Base-by-base conservation (phyloP, 129 eudicot species). In the Artemisia argyi region DNA sequence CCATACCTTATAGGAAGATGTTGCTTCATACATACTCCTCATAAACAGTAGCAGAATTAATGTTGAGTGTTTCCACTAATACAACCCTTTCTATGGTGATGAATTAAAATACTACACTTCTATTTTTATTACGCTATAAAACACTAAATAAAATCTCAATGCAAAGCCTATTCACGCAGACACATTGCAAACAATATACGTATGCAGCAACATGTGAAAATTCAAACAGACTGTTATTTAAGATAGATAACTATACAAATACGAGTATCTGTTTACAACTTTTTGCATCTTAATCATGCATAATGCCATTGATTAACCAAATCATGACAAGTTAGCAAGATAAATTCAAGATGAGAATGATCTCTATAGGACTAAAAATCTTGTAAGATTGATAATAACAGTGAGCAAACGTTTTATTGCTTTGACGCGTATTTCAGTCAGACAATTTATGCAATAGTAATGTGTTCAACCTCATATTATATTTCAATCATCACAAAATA, bases 271-370 rank as follows among this genome's bases (percentile, higher is more conserved):
- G 46, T 39, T 39, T 39, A 39, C 46, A 39, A 39, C 46, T 39
- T 39, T 39, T 1, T 39, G 46, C 46, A 1, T 39, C 46, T 39
- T 39, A 39, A 39, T 39, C 11, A 39, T 39, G 46, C 11, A 39
- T 39, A 39, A 8, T 47, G 3, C 13, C 49, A 66, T 26, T 13
- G 35, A 69, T 54, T 69, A 28, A 69, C 73, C 51, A 70, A 70
- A 18, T 32, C 54, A 70, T 2, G 18, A 32, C 35, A 55, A 17
- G 52, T 35, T 53, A n/a, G 53, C 17, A 55, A 39, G 55, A 30
- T 50, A 53, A 50, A 54, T 73, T 63, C 42, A 63, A 63, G 15
- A 73, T 30, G 70, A 17, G 69, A 73, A 73, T 62, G 39, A 73
- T 73, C 15, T 42, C 76, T 47, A 39, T 39, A 39, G 2, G 46